Evolutionary conservation across 2,329 filamentous ascomycete species (phyloP).

Genomic region (Scedosporium dehoogii): DNA sequence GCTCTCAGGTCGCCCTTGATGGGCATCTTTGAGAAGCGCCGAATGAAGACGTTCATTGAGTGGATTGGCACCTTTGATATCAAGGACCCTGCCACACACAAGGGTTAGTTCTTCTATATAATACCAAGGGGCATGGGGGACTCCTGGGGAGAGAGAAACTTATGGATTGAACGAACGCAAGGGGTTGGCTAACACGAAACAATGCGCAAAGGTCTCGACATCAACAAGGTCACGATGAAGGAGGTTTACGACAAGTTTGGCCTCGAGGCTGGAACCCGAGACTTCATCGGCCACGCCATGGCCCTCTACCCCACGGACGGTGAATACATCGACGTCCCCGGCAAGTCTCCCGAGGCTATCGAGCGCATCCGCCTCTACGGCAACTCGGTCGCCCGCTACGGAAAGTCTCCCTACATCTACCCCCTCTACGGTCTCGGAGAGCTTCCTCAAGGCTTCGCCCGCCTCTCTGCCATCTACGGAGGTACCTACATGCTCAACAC

Average conservation of each 20-base stretch:
- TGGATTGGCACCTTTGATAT: constrained; percentile 83
- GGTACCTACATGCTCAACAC: constrained; percentile 99
- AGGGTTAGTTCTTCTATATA: constrained; percentile 52
- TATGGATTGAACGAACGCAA: neutral
- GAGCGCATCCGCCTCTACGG: constrained; percentile 92
- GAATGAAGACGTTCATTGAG: constrained; percentile 93
- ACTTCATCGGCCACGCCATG: constrained; percentile 98
- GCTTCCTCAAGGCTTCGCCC: constrained; percentile 93
- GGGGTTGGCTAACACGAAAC: neutral
- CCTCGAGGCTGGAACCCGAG: constrained; percentile 77
- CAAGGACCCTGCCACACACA: constrained; percentile 77
- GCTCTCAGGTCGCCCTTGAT: constrained; percentile 88
- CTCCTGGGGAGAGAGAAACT: too few species aligned
- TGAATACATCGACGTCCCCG: constrained; percentile 65
- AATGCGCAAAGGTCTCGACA: constrained; percentile 56
- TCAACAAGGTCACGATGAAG: constrained; percentile 78
- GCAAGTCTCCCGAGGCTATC: constrained; percentile 73
- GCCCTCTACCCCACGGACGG: constrained; percentile 86
- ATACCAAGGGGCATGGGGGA: too few species aligned
- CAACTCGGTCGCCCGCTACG: constrained; percentile 94
- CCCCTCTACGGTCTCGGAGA: constrained; percentile 95
- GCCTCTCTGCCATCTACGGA: constrained; percentile 94
- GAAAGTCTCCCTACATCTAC: constrained; percentile 99
- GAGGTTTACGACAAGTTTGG: constrained; percentile 99
- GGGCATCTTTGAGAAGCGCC: constrained; percentile 95